Base-by-base conservation (phyloP, 352 stramenopile genomes). In the Phytophthora ohioensis region DNA sequence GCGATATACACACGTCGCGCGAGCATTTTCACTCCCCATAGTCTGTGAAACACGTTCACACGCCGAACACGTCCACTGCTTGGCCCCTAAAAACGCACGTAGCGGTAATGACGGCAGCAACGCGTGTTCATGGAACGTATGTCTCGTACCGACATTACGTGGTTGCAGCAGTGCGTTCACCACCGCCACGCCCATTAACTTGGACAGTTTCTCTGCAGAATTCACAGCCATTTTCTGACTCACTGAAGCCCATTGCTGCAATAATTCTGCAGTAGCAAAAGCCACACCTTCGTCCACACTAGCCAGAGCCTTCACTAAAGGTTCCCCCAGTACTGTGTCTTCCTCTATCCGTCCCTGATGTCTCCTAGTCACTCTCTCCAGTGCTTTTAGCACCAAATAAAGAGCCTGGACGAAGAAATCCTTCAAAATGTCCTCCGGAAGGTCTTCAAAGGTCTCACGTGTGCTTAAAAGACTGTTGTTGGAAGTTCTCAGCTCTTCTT, bases 141-240 rank as follows among this genome's bases (percentile, higher is more conserved):
- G 80, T 11, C 64, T 57, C 36, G 68, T 66, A 2, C 75, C 75
- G 10, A 84, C 45, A 34, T 35, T 59, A 4, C 49, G 42, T 35
- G 73, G 64, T 38, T 85, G 80, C 10, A 88, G 61, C 38, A 82
- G 10, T 9, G 55, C 55, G 35, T 88, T 87, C 21, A 87, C 72
- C 36, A 81, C 54, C 1, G 56, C 54, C 9, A 82, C 74, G 15
- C 60, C 58, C 52, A 78, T 69, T 17, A 70, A 17, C 43, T 34
- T 69, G 17, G 64, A 32, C 53, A 66, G 39, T 10, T 67, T 73
- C 5, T 65, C 51, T 5, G 41, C 2, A 45, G 57, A 70, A 41
- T 57, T 36, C 7, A 64, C 43, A 12, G 30, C 46, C 30, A 57
- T 61, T 48, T 74, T 60, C 32, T 66, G 56, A 43, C 65, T 73